Conservation (phyloP, 306 rosid species). For the Sechiopsis laciniata region DNA sequence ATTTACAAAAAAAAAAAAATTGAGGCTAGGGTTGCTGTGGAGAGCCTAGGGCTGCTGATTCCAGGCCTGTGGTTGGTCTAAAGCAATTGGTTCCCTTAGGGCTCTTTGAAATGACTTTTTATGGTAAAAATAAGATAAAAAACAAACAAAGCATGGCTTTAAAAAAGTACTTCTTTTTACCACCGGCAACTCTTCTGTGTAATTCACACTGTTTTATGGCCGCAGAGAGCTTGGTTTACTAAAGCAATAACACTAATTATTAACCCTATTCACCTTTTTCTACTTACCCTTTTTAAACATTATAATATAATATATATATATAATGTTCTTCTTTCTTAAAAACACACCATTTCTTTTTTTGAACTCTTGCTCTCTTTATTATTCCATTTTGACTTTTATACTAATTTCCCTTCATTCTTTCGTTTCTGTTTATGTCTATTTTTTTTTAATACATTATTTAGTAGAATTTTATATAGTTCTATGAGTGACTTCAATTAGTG, state of each 20-base stretch:
- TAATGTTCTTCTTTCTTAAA: no score
- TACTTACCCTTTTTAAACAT: slow-evolving; percentile 31
- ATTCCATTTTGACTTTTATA: no score
- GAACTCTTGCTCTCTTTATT: no score
- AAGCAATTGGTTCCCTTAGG: background rate
- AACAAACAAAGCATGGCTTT: slow-evolving; percentile 24
- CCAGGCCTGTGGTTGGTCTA: background rate
- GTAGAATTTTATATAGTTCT: no score
- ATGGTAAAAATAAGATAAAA: slow-evolving; percentile 5
- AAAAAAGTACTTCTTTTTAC: background rate
- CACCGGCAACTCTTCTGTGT: slow-evolving; percentile 38
- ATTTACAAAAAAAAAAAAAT: no score
- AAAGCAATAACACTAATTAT: slow-evolving; percentile 53
- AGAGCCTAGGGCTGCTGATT: slow-evolving; percentile 2
- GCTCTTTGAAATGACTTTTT: slow-evolving; percentile 2
- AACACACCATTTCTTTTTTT: no score
- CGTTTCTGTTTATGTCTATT: no score
- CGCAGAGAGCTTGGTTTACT: slow-evolving; percentile 38
- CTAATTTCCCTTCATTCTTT: no score
- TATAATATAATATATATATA: no score
- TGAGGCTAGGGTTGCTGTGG: no score
- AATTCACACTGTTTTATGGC: slow-evolving; percentile 37
- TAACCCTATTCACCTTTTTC: slow-evolving; percentile 38
- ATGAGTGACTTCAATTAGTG: no score
- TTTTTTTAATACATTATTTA: no score